Percentiles rank a stretch among this genome's conserved stretches.
These are phyloP conservation scores for Bretschneidera sinensis DNA, from an alignment of 345 rosid genomes.

Conservation along the genomic window DNA sequence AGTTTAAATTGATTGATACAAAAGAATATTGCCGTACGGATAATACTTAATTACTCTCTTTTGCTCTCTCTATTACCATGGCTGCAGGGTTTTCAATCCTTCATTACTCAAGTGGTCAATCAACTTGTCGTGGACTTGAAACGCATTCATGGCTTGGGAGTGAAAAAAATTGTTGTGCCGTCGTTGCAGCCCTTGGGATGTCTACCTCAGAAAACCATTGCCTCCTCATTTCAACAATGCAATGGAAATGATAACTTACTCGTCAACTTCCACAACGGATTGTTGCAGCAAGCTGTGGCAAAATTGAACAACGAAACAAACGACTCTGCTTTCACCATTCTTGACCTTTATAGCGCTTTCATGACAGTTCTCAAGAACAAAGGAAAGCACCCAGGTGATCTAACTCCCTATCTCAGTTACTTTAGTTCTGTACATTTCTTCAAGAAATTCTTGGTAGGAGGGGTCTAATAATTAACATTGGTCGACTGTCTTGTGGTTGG, in stretches of 20 bases:
- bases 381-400: conserved; percentile 20
- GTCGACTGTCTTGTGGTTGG: too few species aligned
- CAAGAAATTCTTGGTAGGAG: too few species aligned
- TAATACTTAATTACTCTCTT: too few species aligned
- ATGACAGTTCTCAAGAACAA: conserved; percentile 35
- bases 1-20: too few species aligned
- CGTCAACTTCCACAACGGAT: conserved; percentile 41
- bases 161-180: conserved; percentile 43
- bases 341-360: conserved; percentile 62
- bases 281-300: conserved; percentile 41
- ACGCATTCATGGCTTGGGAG: conserved; percentile 50
- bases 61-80: too few species aligned
- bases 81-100: conserved; percentile 48
- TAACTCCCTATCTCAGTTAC: too few species aligned
- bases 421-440: too few species aligned
- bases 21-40: too few species aligned
- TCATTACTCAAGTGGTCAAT: conserved; percentile 42
- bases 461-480: too few species aligned
- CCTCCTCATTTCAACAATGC: conserved; percentile 41
- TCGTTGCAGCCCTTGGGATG: conserved; percentile 71
- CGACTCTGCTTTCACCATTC: conserved; percentile 29
- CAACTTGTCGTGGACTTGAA: conserved; percentile 45
- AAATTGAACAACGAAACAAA: conserved; percentile 37
- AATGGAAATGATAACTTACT: conserved; percentile 30
- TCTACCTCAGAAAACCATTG: conserved; percentile 43